A percentile compares a stretch with the other conserved stretches of the same genome.
Evolutionary conservation across 2,329 filamentous ascomycete genomes (phyloP).

Genomic region (Bertia moriformis): DNA sequence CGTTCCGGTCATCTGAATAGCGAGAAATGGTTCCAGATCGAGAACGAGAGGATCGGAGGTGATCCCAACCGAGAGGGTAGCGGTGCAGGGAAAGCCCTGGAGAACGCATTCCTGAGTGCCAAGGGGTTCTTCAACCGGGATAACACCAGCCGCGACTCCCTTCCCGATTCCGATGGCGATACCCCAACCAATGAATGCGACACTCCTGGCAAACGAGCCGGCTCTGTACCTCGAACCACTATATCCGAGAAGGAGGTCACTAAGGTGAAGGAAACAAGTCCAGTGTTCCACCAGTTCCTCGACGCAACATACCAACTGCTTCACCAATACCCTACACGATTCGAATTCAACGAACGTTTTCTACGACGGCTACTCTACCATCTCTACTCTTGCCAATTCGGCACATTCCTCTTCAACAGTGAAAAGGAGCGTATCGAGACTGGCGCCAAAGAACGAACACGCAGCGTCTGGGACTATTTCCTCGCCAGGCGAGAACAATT

Average conservation of each 20-base stretch:
- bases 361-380: constrained; percentile 80
- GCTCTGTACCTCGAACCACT: constrained; percentile 14
- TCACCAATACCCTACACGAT: constrained; percentile 71
- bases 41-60: constrained; percentile 60
- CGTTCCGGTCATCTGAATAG: constrained; percentile 77
- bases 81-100: constrained; percentile 58
- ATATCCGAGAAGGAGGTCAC: constrained; percentile 52
- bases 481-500: constrained; percentile 69
- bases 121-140: constrained; percentile 73
- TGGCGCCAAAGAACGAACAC: constrained; percentile 54
- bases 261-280: constrained; percentile 77
- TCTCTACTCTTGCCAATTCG: constrained; percentile 89
- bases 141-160: constrained; percentile 43
- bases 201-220: constrained; percentile 15
- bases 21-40: constrained; percentile 85
- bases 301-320: constrained; percentile 86
- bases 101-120: constrained; percentile 71
- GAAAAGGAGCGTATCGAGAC: constrained; percentile 73
- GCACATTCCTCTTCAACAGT: constrained; percentile 88
- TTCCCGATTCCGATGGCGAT: constrained; percentile 21
- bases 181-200: constrained; percentile 9
- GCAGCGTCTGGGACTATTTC: constrained; percentile 94
- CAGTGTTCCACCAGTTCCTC: constrained; percentile 94
- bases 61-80: constrained; percentile 45
- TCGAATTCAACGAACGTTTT: constrained; percentile 94